Conservation (phyloP, 2,329 filamentous ascomycete genomes). For the Aspergillus texensis region DNA sequence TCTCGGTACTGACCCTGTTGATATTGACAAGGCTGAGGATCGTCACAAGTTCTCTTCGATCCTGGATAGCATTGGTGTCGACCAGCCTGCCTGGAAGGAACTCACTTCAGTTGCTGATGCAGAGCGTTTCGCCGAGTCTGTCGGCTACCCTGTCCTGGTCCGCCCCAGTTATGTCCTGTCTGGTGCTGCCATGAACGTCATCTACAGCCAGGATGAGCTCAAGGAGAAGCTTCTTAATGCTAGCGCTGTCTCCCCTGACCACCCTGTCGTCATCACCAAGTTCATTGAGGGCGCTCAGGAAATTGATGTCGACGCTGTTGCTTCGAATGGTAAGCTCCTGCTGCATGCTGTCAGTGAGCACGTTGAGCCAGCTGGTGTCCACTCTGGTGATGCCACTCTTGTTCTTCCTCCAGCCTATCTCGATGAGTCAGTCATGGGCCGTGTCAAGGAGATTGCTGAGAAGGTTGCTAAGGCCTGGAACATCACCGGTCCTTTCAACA, state of each 20-base stretch:
- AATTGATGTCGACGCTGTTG: slow-evolving; percentile 94
- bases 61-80: slow-evolving; percentile 92
- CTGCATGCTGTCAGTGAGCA: slow-evolving; percentile 94
- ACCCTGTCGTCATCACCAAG: slow-evolving; percentile 97
- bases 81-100: slow-evolving; percentile 98
- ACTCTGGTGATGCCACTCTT: slow-evolving; percentile 95
- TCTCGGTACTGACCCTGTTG: slow-evolving; percentile 86
- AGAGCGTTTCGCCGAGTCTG: slow-evolving; percentile 80
- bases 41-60: slow-evolving; percentile 98
- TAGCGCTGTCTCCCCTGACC: slow-evolving; percentile 86
- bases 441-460: slow-evolving; percentile 91
- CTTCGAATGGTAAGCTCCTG: slow-evolving; percentile 80
- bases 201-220: slow-evolving; percentile 82
- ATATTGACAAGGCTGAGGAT: slow-evolving; percentile 98
- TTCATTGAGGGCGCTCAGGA: slow-evolving; percentile 97
- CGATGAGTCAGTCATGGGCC: slow-evolving; percentile 74
- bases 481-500: slow-evolving; percentile 98
- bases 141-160: slow-evolving; percentile 92
- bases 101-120: slow-evolving; percentile 86
- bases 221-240: slow-evolving; percentile 94
- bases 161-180: slow-evolving; percentile 95
- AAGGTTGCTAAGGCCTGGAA: slow-evolving; percentile 97
- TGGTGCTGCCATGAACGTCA: slow-evolving; percentile 97
- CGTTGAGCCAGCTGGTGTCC: slow-evolving; percentile 94
- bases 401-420: slow-evolving; percentile 85